These are phyloP conservation scores for Escallonia rubra DNA, from an alignment of 129 eudicot species.

Conservation along the genomic window DNA sequence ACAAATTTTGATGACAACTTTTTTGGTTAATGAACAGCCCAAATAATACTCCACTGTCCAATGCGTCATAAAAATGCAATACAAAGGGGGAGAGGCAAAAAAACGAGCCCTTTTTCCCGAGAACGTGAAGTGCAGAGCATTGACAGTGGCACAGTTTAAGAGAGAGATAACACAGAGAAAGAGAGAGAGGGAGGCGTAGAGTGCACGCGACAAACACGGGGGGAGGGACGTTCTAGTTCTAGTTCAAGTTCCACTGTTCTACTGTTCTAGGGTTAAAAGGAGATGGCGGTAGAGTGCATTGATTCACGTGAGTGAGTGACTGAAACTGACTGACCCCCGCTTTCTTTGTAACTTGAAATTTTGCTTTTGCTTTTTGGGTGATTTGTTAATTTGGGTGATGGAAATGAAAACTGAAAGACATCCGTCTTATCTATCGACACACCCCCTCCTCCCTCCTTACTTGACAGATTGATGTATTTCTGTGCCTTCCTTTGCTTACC, in stretches of 20 bases:
- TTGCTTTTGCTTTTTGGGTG: background rate
- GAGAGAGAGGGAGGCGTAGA: background rate
- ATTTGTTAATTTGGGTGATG: background rate
- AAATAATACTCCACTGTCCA: no score
- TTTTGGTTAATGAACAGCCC: no score
- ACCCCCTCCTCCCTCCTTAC: background rate
- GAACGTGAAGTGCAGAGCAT: background rate
- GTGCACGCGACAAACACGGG: constrained; percentile 43
- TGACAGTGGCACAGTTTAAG: background rate
- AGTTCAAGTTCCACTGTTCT: no score
- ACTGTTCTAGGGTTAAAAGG: background rate
- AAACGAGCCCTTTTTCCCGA: background rate
- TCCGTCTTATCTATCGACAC: constrained; percentile 22
- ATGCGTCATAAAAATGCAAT: no score
- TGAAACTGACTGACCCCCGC: background rate
- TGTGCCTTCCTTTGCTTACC: no score
- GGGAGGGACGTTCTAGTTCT: background rate
- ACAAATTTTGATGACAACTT: no score
- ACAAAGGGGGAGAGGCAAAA: background rate
- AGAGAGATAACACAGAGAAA: background rate
- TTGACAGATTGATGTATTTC: constrained; percentile 15
- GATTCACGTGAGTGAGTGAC: constrained; percentile 16
- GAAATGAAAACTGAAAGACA: constrained; percentile 22
- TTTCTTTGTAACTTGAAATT: constrained; percentile 6
- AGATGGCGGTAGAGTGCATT: constrained; percentile 4